phyloP scores from a whole-genome alignment of 192 early-diverging fungal species.

The Gigaspora rosea region DNA sequence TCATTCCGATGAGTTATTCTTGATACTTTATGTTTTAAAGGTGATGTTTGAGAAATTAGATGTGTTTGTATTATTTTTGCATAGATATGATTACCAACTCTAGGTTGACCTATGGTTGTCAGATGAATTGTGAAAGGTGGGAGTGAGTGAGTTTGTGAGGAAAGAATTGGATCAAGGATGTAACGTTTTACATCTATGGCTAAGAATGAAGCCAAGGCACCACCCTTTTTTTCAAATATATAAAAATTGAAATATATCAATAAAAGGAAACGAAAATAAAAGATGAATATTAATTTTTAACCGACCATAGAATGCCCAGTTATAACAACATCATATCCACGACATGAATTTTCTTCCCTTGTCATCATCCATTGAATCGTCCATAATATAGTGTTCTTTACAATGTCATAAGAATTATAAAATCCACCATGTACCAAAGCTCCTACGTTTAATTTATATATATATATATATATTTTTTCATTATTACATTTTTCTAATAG shows the following conservation, averaged over 20 bases:
- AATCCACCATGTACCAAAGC: conserved; percentile 20
- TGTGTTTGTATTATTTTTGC: background rate
- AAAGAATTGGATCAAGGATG: conserved; percentile 15
- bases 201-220: conserved; percentile 12
- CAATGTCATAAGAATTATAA: background rate
- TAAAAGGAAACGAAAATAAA: background rate
- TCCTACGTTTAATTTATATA: background rate
- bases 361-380: conserved; percentile 14
- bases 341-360: conserved; percentile 14
- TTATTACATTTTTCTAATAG: background rate
- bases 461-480: background rate
- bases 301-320: conserved; percentile 25
- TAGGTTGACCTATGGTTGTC: conserved; percentile 18
- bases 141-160: background rate
- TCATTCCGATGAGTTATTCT: conserved; percentile 16
- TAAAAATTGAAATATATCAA: background rate
- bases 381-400: background rate
- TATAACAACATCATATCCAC: conserved; percentile 19
- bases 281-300: background rate
- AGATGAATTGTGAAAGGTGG: conserved; percentile 9
- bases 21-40: conserved; percentile 6
- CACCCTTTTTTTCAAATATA: conserved; percentile 11
- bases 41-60: background rate
- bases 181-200: conserved; percentile 20
- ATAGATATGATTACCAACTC: conserved; percentile 16